Conservation (phyloP, 2,329 filamentous ascomycete species). For the Phyllosticta paracitricarpa region DNA sequence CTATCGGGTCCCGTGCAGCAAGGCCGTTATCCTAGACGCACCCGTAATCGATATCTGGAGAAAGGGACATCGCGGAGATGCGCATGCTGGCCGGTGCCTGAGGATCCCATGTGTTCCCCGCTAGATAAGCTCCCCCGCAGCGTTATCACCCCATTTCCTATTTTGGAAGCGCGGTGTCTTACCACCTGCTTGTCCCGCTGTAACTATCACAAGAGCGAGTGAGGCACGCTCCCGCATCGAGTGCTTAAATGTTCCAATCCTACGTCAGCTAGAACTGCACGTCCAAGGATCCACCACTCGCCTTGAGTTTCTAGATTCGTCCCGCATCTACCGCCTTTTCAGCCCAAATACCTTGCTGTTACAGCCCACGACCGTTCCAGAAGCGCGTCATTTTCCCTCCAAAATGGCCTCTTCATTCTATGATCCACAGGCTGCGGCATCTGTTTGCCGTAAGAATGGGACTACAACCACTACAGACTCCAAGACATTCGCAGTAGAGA, state of each 20-base stretch:
- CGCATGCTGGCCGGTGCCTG: neutral
- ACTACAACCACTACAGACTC: too few species aligned
- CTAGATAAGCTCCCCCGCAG: slow-evolving; percentile 7
- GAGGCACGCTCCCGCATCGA: neutral
- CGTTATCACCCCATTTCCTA: slow-evolving; percentile 5
- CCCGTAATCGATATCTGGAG: neutral
- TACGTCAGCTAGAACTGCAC: neutral
- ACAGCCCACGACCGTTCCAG: neutral
- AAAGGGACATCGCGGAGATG: neutral
- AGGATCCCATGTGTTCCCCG: neutral
- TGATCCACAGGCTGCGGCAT: neutral
- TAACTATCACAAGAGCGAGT: neutral
- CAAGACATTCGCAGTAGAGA: slow-evolving; percentile 16
- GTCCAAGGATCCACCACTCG: neutral
- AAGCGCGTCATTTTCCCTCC: neutral
- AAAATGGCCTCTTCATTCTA: neutral
- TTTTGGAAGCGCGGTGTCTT: slow-evolving; percentile 1
- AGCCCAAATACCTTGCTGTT: neutral
- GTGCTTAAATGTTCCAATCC: neutral
- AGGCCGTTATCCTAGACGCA: neutral
- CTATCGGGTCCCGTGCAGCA: neutral
- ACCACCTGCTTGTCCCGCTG: neutral
- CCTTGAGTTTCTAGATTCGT: neutral
- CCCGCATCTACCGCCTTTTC: neutral
- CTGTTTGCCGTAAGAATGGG: too few species aligned